phyloP scores from a whole-genome alignment of 2,329 filamentous ascomycete genomes.

The Monilinia vaccinii-corymbosi region DNA sequence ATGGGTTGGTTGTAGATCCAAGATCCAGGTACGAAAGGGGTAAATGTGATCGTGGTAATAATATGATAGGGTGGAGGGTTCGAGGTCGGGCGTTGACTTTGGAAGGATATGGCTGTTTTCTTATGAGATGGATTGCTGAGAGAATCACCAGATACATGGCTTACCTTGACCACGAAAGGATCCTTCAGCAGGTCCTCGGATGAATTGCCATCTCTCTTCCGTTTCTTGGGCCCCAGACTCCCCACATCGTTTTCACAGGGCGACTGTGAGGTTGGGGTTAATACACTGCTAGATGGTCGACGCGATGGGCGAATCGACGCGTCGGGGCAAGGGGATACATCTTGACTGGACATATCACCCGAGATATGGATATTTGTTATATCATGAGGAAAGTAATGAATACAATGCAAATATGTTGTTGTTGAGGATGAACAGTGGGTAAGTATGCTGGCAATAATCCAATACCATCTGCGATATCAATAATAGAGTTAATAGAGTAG shows the following conservation, averaged over 20 bases:
- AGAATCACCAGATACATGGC: constrained; percentile 7
- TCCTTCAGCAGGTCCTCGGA: constrained; percentile 29
- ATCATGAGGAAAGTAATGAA: constrained; percentile 23
- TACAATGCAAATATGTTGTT: constrained; percentile 10
- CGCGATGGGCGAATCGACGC: constrained; percentile 24
- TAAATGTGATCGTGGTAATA: constrained; percentile 52
- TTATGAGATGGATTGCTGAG: constrained; percentile 11
- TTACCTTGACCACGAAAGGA: constrained; percentile 29
- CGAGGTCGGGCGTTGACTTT: constrained; percentile 44
- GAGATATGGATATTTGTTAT: constrained; percentile 23
- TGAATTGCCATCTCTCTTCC: constrained; percentile 28
- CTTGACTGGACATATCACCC: constrained; percentile 28
- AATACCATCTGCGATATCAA: background rate
- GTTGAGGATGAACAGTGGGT: background rate
- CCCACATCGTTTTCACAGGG: constrained; percentile 17
- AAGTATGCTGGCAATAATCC: background rate
- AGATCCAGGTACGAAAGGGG: constrained; percentile 55
- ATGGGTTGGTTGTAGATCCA: constrained; percentile 38
- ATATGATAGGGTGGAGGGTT: constrained; percentile 49
- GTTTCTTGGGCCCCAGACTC: constrained; percentile 23
- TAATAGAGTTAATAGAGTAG: too few relatives aligned
- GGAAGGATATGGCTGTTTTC: constrained; percentile 44
- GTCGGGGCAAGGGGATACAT: constrained; percentile 22
- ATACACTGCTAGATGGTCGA: constrained; percentile 21
- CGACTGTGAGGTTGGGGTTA: constrained; percentile 27